Conservation (phyloP, 768 basidiomycete genomes). For the Serpula lacrymans region DNA sequence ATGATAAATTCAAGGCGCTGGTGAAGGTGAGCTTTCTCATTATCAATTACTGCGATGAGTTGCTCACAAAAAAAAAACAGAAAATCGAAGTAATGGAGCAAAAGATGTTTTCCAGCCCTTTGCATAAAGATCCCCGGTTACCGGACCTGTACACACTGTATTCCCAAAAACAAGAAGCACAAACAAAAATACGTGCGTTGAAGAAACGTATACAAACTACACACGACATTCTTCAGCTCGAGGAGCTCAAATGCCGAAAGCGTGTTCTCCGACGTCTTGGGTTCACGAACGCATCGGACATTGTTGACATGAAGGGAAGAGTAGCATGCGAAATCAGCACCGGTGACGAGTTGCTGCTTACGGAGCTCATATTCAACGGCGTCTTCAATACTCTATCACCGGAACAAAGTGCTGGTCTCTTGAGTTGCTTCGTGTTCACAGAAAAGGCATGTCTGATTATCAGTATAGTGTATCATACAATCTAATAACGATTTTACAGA, state of each 20-base stretch:
- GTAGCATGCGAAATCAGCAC: conserved; percentile 99
- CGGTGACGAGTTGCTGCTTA: conserved; percentile 93
- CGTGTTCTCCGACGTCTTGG: conserved; percentile 89
- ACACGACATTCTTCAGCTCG: conserved; percentile 89
- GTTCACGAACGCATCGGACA: conserved; percentile 85
- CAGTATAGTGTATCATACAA: not conserved
- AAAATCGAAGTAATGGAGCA: conserved; percentile 92
- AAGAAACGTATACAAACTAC: conserved; percentile 88
- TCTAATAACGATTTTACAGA: conserved; percentile 40
- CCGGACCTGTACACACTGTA: conserved; percentile 81
- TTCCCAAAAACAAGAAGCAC: conserved; percentile 67
- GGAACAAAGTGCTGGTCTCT: conserved; percentile 89
- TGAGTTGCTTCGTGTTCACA: conserved; percentile 96
- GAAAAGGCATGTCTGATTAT: conserved; percentile 75
- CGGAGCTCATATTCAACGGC: conserved; percentile 96
- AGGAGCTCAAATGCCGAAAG: conserved; percentile 94
- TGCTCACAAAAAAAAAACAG: conserved; percentile 33
- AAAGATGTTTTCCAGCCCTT: conserved; percentile 73
- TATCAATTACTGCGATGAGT: too few species aligned
- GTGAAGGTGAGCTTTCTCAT: conserved; percentile 55
- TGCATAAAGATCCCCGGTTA: conserved; percentile 76
- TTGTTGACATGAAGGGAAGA: conserved; percentile 96
- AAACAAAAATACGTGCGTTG: conserved; percentile 66
- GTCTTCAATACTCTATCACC: conserved; percentile 88
- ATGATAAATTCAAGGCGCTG: conserved; percentile 86